Percentiles rank a stretch among this genome's conserved stretches.
Conservation (phyloP, 352 stramenopile genomes). For the Peronospora belbahrii region DNA sequence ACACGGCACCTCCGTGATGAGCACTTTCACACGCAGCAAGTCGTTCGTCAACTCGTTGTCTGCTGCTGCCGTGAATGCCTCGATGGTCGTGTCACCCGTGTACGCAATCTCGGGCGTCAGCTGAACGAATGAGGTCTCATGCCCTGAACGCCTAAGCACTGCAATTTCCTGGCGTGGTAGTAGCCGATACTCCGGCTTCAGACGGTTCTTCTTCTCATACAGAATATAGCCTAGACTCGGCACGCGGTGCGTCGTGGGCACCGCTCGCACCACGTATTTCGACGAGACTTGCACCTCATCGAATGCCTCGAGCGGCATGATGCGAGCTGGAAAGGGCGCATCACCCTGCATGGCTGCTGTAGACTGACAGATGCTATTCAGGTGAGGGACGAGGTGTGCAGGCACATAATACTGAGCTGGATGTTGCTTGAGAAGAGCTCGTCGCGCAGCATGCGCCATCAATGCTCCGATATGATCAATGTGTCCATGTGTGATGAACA, state of each 20-base stretch:
- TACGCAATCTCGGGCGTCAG: conserved; percentile 64
- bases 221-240: conserved; percentile 69
- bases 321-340: conserved; percentile 33
- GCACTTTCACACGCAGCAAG: conserved; percentile 51
- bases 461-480: conserved; percentile 73
- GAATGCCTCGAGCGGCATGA: conserved; percentile 44
- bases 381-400: conserved; percentile 35
- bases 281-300: conserved; percentile 51
- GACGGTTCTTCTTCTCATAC: conserved; percentile 45
- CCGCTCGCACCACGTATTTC: conserved; percentile 53
- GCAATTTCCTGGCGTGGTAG: conserved; percentile 38
- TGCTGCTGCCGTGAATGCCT: conserved; percentile 35
- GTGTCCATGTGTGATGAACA: conserved; percentile 87
- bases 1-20: conserved; percentile 67
- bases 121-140: conserved; percentile 31
- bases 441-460: conserved; percentile 49
- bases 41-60: conserved; percentile 25
- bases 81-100: conserved; percentile 70
- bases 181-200: conserved; percentile 46
- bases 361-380: conserved; percentile 47
- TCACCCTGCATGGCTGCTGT: conserved; percentile 57
- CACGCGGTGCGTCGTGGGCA: conserved; percentile 65
- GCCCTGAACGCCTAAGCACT: conserved; percentile 32
- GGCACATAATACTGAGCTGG: conserved; percentile 69
- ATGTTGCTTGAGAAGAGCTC: conserved; percentile 39